Conservation (phyloP, 1,139 yeast species). For the Suhomyces chickasaworum region DNA sequence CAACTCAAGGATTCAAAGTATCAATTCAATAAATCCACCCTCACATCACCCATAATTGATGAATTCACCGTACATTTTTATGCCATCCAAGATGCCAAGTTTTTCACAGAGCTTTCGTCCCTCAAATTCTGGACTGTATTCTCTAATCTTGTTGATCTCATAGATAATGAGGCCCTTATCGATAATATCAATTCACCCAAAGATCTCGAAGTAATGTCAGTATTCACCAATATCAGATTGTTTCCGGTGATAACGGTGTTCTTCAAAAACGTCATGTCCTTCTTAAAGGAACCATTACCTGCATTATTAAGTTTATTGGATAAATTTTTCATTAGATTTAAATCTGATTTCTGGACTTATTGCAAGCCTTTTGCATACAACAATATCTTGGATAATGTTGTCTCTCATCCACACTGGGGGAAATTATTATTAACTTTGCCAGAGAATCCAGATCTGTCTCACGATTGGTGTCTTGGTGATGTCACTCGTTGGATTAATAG, state of each 20-base stretch:
- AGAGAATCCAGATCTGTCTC: slow-evolving; percentile 1
- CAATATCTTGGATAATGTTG: slow-evolving; percentile 56
- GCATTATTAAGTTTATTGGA: slow-evolving; percentile 50
- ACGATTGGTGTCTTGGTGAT: slow-evolving; percentile 28
- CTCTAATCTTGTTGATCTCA: slow-evolving; percentile 39
- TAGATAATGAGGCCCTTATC: slow-evolving; percentile 42
- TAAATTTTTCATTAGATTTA: slow-evolving; percentile 41
- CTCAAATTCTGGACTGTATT: slow-evolving; percentile 57
- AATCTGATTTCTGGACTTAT: slow-evolving; percentile 50
- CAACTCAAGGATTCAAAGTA: slow-evolving; percentile 2
- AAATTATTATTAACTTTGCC: slow-evolving; percentile 20
- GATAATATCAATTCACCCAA: slow-evolving; percentile 44
- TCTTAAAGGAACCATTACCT: slow-evolving; percentile 56
- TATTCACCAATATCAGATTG: slow-evolving; percentile 39
- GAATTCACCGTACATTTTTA: slow-evolving; percentile 57
- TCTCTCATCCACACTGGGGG: slow-evolving; percentile 40
- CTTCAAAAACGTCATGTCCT: slow-evolving; percentile 53
- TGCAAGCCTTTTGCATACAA: slow-evolving; percentile 54
- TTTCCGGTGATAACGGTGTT: slow-evolving; percentile 50
- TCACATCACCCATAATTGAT: slow-evolving; percentile 45
- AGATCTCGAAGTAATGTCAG: slow-evolving; percentile 46
- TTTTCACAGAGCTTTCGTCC: slow-evolving; percentile 46
- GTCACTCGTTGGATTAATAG: slow-evolving; percentile 45
- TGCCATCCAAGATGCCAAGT: slow-evolving; percentile 53
- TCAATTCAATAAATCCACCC: slow-evolving; percentile 14